phyloP scores from a whole-genome alignment of 257 asterid species.

The Scutellaria minor region DNA sequence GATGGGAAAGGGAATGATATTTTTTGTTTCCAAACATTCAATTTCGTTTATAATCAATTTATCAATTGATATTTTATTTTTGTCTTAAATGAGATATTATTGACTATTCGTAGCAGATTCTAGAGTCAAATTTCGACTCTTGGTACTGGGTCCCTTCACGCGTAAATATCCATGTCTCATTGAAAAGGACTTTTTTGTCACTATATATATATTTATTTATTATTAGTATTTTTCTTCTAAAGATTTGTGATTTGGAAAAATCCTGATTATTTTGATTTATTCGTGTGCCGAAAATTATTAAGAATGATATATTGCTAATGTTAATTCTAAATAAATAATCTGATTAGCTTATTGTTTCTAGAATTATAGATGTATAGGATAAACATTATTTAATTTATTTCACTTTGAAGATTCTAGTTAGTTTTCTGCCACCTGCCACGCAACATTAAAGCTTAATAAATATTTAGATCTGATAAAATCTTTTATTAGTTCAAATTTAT shows the following conservation, averaged over 20 bases:
- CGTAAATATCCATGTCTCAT: not conserved
- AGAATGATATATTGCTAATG: no score
- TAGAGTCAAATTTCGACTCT: not conserved
- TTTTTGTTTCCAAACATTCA: no score
- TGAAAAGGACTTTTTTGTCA: not conserved
- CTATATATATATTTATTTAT: not conserved
- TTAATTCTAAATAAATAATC: no score
- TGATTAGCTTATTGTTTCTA: no score
- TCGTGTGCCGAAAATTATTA: no score
- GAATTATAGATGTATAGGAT: no score
- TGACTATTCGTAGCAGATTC: slow-evolving; percentile 15
- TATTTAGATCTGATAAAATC: no score
- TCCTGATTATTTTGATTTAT: not conserved
- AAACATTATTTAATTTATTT: no score
- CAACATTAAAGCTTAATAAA: not conserved
- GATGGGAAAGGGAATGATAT: no score
- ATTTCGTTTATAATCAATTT: not conserved
- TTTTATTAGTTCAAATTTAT: no score
- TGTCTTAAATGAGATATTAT: not conserved
- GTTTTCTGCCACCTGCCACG: not conserved
- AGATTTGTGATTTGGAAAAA: not conserved
- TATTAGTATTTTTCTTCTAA: no score
- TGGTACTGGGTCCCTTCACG: not conserved
- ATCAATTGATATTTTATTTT: not conserved
- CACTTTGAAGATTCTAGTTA: not conserved